Base-by-base conservation (phyloP, 2,329 filamentous ascomycete genomes). In the Diaporthe citrichinensis region DNA sequence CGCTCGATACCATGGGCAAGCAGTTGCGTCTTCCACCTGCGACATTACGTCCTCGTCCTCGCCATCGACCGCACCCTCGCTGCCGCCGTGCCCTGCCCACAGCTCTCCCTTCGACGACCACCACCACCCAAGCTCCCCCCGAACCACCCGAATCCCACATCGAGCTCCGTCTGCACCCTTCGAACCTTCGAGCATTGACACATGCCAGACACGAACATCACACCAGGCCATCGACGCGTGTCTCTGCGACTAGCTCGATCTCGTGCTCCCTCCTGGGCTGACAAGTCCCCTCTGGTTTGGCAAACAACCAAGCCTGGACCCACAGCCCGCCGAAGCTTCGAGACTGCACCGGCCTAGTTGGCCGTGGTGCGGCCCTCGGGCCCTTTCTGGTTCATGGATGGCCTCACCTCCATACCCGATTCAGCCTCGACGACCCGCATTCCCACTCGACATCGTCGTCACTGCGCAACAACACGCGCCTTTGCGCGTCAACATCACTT, bases 331-430 rank as follows among this genome's bases (percentile, higher is more conserved):
- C 62, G 23, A 23, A 17, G 14, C n/a, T 9, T 0, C 34, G 14
- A 15, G 49, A 34, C n/a, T 41, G 65, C 23, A 7, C 34, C 15
- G 36, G 34, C n/a, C 14, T 69, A n/a, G 31, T 31, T 55, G 49
- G 62, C 28, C 8, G 1, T 23, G 23, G 6, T 36, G 6, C 12
- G 44, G 28, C 20, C 61, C 9, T 34, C 20, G 41, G 28, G n/a
- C 25, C 61, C 15, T 28, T 65, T 9, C 61, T 65, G 41, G 61
- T 28, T 46, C 23, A 4, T 4, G 49, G n/a, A 68, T 31, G 17
- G n/a, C 46, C 34, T 69, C 65, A 39, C 15, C 34, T 23, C 34
- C 65, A 23, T 69, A 7, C 65, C 34, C 49, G n/a, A 41, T 69
- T 41, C 15, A 53, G 65, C 49, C 49, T 23, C 7, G 34, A 20